Evolutionary conservation across 1,284 basidiomycete species (phyloP).

Genomic region (Apiotrichum montevideense): DNA sequence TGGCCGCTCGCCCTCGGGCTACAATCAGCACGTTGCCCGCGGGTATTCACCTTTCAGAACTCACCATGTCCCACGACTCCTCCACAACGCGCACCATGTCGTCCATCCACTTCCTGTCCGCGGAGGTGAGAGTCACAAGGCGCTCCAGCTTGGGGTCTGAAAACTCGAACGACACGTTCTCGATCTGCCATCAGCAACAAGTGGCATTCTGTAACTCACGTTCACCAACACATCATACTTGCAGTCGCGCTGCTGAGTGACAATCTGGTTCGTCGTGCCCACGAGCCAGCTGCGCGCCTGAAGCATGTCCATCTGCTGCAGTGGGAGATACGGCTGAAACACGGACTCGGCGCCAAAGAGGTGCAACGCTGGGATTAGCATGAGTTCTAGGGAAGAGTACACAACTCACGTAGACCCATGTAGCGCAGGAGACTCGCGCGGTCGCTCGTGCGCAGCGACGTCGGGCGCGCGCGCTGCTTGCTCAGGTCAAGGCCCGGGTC

Average conservation of each 20-base stretch:
- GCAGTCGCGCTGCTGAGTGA: conserved; percentile 82
- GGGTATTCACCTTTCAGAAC: conserved; percentile 40
- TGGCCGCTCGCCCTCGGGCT: conserved; percentile 26
- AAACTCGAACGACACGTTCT: conserved; percentile 77
- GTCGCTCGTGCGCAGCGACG: conserved; percentile 81
- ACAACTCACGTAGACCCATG: conserved; percentile 75
- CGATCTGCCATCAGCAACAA: conserved; percentile 55
- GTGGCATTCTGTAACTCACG: conserved; percentile 50
- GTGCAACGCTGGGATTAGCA: conserved; percentile 32
- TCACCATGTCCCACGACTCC: conserved; percentile 58
- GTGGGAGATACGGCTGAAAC: conserved; percentile 94
- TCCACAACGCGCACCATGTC: conserved; percentile 73
- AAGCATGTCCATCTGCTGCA: conserved; percentile 90
- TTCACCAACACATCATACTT: conserved; percentile 82
- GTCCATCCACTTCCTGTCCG: conserved; percentile 95
- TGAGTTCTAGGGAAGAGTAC: conserved; percentile 46
- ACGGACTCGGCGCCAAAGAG: conserved; percentile 85
- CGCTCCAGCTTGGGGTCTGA: conserved; percentile 72
- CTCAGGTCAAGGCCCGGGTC: conserved; percentile 69
- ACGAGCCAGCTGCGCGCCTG: conserved; percentile 72
- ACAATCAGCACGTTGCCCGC: not conserved
- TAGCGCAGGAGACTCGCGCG: conserved; percentile 84
- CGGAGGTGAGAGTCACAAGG: conserved; percentile 72
- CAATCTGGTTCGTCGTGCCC: conserved; percentile 90
- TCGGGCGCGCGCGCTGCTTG: conserved; percentile 59